A percentile compares a stretch with the other conserved stretches of the same genome.
Evolutionary conservation across 129 eudicot genomes (phyloP).

Genomic region (Escallonia rubra): DNA sequence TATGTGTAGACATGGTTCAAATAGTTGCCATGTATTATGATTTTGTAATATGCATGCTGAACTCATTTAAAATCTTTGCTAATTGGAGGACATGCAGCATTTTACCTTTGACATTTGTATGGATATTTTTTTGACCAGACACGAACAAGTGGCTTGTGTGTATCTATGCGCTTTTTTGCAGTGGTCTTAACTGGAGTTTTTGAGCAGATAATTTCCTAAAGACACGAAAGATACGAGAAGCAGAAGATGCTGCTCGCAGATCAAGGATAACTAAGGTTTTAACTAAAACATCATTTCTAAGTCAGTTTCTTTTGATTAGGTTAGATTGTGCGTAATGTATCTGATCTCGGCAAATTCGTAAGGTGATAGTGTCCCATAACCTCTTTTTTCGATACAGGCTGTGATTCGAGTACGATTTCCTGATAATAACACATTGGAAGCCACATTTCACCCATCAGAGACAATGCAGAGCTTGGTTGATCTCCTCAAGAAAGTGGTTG

Average conservation of each 20-base stretch:
- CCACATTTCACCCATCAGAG: slow-evolving; percentile 80
- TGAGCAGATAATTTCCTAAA: slow-evolving; percentile 65
- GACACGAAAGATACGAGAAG: slow-evolving; percentile 79
- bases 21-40: too few relatives aligned
- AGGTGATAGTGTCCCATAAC: not conserved
- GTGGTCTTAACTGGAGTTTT: slow-evolving; percentile 3
- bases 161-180: not conserved
- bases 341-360: too few relatives aligned
- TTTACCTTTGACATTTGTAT: not conserved
- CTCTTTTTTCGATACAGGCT: slow-evolving; percentile 40
- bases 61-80: too few relatives aligned
- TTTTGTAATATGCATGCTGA: too few relatives aligned
- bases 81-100: too few relatives aligned
- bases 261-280: slow-evolving; percentile 72
- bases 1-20: too few relatives aligned
- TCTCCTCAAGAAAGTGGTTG: slow-evolving; percentile 61
- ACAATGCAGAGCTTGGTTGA: slow-evolving; percentile 63
- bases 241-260: slow-evolving; percentile 84
- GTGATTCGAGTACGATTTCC: slow-evolving; percentile 83
- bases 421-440: slow-evolving; percentile 75
- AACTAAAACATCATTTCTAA: not conserved
- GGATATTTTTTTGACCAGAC: not conserved
- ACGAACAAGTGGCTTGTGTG: not conserved
- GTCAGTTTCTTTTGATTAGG: not conserved
- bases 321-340: not conserved